Base-by-base conservation (phyloP, 2,329 filamentous ascomycete species). In the Seiridium unicorne region DNA sequence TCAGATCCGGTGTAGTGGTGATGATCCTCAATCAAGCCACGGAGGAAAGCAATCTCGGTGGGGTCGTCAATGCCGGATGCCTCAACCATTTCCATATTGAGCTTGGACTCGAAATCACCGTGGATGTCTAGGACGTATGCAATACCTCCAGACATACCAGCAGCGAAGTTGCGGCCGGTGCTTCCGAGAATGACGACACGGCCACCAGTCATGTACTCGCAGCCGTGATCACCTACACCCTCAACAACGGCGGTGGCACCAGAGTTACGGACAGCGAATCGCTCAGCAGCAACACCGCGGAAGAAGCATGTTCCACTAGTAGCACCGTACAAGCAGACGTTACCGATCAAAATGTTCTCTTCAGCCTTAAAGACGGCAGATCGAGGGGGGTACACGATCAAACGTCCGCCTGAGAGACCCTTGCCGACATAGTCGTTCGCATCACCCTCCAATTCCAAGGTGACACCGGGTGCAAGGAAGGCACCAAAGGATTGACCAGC, bases 181-280 rank as follows among this genome's bases (percentile, higher is more conserved):
- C 86, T 87, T 61, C 94, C 94, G 53, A 98, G 84, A 70, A 96
- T 85, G 65, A 98, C 81, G 55, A 97, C 84, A 72, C 93, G 92
- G 73, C 94, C 94, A 74, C 94, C 94, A 70, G 94, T 97, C 94
- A 98, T 98, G 85, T 98, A 98, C 83, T 98, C 94, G 73, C 93
- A 97, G 64, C 92, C 91, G 74, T 98, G 94, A 76, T 98, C 94
- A 82, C 94, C 94, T 65, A 96, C 86, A 78, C 94, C 94, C 78
- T 98, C 94, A 63, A 97, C 93, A 65, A 98, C 91, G n/a, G 94
- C 93, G 35, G 89, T 96, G 55, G 92, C 94, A 78, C 94, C 94
- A 1, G 94, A 97, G 82, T 98, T 98, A 68, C 94, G 90, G 66
- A 98, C 94, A 63, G 93, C 93, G 75, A 98, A 98, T 71, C 94